Conservation (phyloP, 768 basidiomycete species). For the Trametopsis cervina region DNA sequence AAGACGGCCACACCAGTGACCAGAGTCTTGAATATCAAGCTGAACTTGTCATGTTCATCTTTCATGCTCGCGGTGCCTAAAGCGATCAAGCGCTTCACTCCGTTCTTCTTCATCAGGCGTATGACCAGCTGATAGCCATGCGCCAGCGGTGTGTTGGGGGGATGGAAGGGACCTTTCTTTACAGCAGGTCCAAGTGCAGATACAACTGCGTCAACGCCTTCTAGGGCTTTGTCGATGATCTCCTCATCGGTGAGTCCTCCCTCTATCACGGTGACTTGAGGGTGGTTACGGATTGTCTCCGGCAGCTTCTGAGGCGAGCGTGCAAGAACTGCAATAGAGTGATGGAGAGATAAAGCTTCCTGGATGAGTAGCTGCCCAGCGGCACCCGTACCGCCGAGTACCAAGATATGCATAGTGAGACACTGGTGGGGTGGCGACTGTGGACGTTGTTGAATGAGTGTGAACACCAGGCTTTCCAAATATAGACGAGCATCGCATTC, state of each 20-base stretch:
- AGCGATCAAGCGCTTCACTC: slow-evolving; percentile 52
- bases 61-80: slow-evolving; percentile 62
- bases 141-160: slow-evolving; percentile 51
- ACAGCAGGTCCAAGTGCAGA: slow-evolving; percentile 57
- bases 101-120: slow-evolving; percentile 43
- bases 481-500: too few relatives aligned
- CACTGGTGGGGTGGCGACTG: neutral
- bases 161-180: slow-evolving; percentile 33
- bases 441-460: too few relatives aligned
- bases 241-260: slow-evolving; percentile 50
- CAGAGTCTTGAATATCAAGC: slow-evolving; percentile 36
- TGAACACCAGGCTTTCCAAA: too few relatives aligned
- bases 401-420: slow-evolving; percentile 42
- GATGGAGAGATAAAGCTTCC: slow-evolving; percentile 38
- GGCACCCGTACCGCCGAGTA: slow-evolving; percentile 68
- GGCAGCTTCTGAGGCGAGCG: slow-evolving; percentile 61
- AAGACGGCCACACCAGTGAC: slow-evolving; percentile 32
- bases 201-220: slow-evolving; percentile 54
- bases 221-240: slow-evolving; percentile 42
- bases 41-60: slow-evolving; percentile 54
- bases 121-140: slow-evolving; percentile 51
- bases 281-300: slow-evolving; percentile 36
- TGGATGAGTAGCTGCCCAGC: slow-evolving; percentile 51
- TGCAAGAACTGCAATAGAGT: slow-evolving; percentile 52
- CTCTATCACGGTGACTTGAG: slow-evolving; percentile 41